phyloP scores from a whole-genome alignment of 306 rosid species.

The Cucumis melo region DNA sequence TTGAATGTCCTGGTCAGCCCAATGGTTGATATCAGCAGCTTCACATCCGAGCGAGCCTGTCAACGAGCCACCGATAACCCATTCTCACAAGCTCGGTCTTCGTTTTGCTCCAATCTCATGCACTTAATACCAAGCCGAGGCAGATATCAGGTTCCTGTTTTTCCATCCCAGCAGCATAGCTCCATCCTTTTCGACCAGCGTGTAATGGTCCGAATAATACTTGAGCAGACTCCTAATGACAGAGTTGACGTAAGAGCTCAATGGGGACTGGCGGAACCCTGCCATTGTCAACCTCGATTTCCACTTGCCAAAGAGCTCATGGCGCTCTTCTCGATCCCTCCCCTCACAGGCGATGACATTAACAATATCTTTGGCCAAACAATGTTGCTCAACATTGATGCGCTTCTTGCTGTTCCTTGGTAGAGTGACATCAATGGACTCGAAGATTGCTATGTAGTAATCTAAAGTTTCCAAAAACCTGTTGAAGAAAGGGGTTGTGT shows the following conservation, averaged over 20 bases:
- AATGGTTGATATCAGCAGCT: neutral
- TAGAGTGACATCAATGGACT: constrained; percentile 71
- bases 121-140: constrained; percentile 78
- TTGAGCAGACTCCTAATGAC: constrained; percentile 51
- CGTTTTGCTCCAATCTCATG: neutral
- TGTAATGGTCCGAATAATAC: constrained; percentile 73
- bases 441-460: constrained; percentile 82
- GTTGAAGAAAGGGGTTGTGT: constrained; percentile 75
- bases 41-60: neutral
- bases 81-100: neutral
- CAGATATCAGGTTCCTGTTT: constrained; percentile 67
- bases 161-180: constrained; percentile 93
- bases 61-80: neutral
- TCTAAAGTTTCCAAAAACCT: constrained; percentile 71
- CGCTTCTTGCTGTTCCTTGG: constrained; percentile 60
- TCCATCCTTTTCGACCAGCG: constrained; percentile 69
- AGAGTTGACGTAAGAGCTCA: constrained; percentile 77
- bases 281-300: constrained; percentile 88
- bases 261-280: constrained; percentile 57
- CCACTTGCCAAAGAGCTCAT: constrained; percentile 93
- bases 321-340: constrained; percentile 72
- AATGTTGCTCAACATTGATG: constrained; percentile 79
- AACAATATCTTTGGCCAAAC: constrained; percentile 77
- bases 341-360: constrained; percentile 90
- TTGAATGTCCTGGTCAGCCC: neutral